phyloP scores from a whole-genome alignment of 2,329 filamentous ascomycete genomes.

The Verticillium dahliae region DNA sequence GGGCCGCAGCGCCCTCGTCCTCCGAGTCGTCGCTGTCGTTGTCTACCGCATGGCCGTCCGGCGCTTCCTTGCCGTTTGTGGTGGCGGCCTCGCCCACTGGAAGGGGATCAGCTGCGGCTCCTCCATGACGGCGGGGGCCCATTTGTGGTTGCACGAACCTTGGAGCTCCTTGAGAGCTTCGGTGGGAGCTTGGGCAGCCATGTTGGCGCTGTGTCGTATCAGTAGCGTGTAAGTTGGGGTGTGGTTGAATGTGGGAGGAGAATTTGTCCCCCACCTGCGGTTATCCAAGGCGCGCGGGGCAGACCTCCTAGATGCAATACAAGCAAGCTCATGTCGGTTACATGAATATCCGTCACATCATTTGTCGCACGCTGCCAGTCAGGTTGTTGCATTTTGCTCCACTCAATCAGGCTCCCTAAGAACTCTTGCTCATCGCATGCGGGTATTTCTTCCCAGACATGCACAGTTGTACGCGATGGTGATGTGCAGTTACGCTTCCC shows the following conservation, averaged over 20 bases:
- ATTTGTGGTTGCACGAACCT: slow-evolving; percentile 18
- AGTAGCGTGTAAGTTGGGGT: slow-evolving; percentile 1
- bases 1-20: slow-evolving; percentile 21
- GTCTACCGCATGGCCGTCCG: slow-evolving; percentile 26
- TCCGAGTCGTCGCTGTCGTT: slow-evolving; percentile 44
- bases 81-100: slow-evolving; percentile 32
- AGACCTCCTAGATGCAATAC: not conserved
- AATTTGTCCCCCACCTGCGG: not conserved
- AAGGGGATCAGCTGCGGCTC: slow-evolving; percentile 1
- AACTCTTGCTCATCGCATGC: not conserved
- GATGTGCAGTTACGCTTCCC: not conserved
- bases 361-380: not conserved
- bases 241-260: not conserved
- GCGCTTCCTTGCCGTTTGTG: slow-evolving; percentile 30
- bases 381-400: not conserved
- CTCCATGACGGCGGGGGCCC: not conserved
- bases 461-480: not conserved
- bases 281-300: not conserved
- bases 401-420: not conserved
- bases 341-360: not conserved
- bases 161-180: slow-evolving; percentile 38
- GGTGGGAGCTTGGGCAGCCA: slow-evolving; percentile 35
- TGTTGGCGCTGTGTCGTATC: slow-evolving; percentile 18
- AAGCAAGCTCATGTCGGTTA: not conserved
- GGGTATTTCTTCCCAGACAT: not conserved